phyloP scores from a whole-genome alignment of 176 grass and related monocot species.

The Dendrocalamus sinicus region DNA sequence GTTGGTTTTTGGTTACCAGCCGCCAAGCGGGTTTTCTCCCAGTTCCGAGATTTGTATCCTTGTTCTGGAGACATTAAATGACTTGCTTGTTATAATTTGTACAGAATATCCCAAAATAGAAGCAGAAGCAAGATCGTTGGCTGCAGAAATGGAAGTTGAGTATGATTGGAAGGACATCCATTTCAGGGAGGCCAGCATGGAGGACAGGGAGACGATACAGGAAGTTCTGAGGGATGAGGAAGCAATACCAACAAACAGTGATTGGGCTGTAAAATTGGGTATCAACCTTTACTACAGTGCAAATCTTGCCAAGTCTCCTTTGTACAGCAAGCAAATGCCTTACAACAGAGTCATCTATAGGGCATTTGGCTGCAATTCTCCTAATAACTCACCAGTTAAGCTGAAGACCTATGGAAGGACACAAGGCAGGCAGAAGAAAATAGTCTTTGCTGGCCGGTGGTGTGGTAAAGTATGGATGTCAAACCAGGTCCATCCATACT shows the following conservation, averaged over 20 bases:
- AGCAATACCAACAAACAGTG: conserved; percentile 68
- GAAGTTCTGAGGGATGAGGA: conserved; percentile 73
- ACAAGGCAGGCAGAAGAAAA: conserved; percentile 66
- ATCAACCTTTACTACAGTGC: conserved; percentile 96
- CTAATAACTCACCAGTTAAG: conserved; percentile 52
- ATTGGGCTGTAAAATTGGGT: conserved; percentile 97
- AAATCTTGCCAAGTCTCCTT: conserved; percentile 85
- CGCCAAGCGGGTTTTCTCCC: too few relatives aligned
- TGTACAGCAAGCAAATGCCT: conserved; percentile 84
- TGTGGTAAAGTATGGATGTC: conserved; percentile 91
- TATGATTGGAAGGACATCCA: conserved; percentile 74
- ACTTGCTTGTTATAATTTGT: conserved; percentile 48
- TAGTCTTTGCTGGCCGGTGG: conserved; percentile 71
- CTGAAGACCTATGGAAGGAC: conserved; percentile 54
- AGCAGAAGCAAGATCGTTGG: conserved; percentile 77
- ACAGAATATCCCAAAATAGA: conserved; percentile 95
- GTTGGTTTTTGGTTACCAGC: too few relatives aligned
- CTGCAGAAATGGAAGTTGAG: conserved; percentile 65
- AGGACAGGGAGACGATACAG: conserved; percentile 66
- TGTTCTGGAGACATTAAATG: conserved; percentile 36
- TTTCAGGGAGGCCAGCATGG: conserved; percentile 64
- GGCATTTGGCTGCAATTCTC: conserved; percentile 69
- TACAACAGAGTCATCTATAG: conserved; percentile 86
- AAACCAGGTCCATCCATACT: conserved; percentile 81
- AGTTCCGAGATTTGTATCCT: too few relatives aligned